These are phyloP conservation scores for Flaveria sonorensis DNA, from an alignment of 129 eudicot genomes.

Conservation along the genomic window DNA sequence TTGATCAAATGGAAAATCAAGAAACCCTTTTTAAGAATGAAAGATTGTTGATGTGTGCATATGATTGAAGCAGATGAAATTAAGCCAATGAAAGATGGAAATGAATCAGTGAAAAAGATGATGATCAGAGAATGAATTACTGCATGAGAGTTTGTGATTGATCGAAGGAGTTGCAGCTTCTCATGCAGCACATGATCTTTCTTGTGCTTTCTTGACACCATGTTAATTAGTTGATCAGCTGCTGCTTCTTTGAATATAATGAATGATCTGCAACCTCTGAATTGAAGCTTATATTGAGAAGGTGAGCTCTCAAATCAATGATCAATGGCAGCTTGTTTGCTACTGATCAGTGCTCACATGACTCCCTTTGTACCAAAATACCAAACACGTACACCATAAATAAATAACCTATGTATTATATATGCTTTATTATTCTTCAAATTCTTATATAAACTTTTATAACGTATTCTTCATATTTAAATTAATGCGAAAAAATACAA, in stretches of 20 bases:
- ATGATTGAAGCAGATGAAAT: conserved; percentile 27
- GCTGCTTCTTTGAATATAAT: conserved; percentile 15
- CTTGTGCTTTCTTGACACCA: conserved; percentile 86
- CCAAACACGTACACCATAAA: conserved; percentile 36
- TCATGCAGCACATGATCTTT: conserved; percentile 91
- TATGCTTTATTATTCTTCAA: background rate
- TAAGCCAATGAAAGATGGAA: conserved; percentile 37
- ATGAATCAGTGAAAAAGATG: conserved; percentile 13
- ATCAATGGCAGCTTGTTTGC: conserved; percentile 49
- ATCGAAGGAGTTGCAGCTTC: conserved; percentile 97
- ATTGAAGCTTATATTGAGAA: conserved; percentile 47
- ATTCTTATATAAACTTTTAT: background rate
- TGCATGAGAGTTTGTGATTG: conserved; percentile 97
- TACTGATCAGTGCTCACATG: conserved; percentile 46
- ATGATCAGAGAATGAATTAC: conserved; percentile 44
- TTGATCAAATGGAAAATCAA: conserved; percentile 1
- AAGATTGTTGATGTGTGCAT: background rate
- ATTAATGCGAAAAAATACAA: background rate
- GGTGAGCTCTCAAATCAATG: conserved; percentile 59
- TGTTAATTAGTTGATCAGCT: conserved; percentile 5
- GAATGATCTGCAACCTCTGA: conserved; percentile 32
- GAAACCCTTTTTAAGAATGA: background rate
- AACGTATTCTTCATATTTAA: background rate
- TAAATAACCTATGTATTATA: background rate
- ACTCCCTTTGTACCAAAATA: conserved; percentile 36